Evolutionary conservation across 169 alveolate genomes (phyloP).

Genomic region (Eimeria falciformis): DNA sequence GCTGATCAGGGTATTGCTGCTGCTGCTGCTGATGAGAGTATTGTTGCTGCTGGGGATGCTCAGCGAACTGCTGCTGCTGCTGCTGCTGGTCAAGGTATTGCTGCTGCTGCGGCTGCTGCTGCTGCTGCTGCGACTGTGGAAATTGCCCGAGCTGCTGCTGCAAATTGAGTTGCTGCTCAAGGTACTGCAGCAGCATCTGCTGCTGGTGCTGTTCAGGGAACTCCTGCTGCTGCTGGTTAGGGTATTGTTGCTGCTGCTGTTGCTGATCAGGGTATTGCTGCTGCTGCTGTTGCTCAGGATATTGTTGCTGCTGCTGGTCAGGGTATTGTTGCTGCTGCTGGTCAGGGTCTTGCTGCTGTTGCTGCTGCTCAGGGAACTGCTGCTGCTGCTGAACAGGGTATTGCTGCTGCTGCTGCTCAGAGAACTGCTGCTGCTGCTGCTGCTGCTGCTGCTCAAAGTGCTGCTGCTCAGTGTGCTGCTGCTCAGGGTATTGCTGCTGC

Average conservation of each 20-base stretch:
- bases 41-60: too few relatives aligned
- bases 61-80: too few relatives aligned
- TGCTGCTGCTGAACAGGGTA: background rate
- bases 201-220: background rate
- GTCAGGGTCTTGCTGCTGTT: background rate
- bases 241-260: background rate
- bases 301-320: too few relatives aligned
- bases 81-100: too few relatives aligned
- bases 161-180: background rate
- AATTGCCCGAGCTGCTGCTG: background rate
- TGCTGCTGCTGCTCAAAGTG: background rate
- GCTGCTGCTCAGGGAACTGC: background rate
- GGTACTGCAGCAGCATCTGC: too few relatives aligned
- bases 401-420: background rate
- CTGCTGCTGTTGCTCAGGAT: background rate
- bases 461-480: background rate
- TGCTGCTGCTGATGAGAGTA: too few relatives aligned
- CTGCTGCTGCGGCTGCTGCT: background rate
- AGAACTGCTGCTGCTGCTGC: background rate
- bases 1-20: too few relatives aligned
- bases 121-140: background rate
- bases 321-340: conserved; percentile 20
- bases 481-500: background rate
- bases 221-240: conserved; percentile 1
- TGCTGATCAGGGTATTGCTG: background rate